phyloP scores from a whole-genome alignment of 352 stramenopile species.

The Phytophthora litchii region DNA sequence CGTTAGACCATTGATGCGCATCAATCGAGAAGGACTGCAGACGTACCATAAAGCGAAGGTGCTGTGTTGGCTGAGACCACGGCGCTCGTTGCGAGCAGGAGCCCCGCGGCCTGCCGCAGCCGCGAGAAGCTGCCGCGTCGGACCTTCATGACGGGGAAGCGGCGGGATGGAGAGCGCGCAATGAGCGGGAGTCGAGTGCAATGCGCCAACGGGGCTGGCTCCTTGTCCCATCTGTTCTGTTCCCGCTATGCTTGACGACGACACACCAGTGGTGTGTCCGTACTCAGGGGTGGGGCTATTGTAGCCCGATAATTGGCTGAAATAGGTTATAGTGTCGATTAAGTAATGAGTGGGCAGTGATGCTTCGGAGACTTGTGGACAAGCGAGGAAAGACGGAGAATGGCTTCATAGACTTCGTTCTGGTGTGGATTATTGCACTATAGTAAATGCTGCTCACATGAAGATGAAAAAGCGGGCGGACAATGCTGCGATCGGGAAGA shows the following conservation, averaged over 20 bases:
- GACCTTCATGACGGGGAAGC: constrained; percentile 35
- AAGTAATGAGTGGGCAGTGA: constrained; percentile 10
- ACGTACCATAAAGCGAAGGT: constrained; percentile 63
- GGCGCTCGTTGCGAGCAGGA: constrained; percentile 29
- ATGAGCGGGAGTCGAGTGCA: constrained; percentile 22
- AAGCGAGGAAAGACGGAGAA: constrained; percentile 3
- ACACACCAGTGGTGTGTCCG: constrained; percentile 6
- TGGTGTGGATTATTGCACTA: neutral
- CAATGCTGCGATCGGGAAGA: too few relatives aligned
- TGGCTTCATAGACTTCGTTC: neutral
- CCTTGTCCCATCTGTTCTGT: constrained; percentile 36
- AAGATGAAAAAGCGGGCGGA: neutral
- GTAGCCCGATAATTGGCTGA: constrained; percentile 7
- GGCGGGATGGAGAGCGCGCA: constrained; percentile 16
- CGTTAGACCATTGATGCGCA: constrained; percentile 15
- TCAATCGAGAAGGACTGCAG: neutral
- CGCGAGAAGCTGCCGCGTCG: constrained; percentile 22
- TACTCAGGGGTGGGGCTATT: constrained; percentile 16
- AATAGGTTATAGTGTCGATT: neutral
- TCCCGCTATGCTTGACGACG: constrained; percentile 20
- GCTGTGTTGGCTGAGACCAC: constrained; percentile 33
- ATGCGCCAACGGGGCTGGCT: constrained; percentile 29
- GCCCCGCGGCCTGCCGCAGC: constrained; percentile 20
- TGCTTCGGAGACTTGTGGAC: constrained; percentile 15
- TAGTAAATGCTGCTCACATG: neutral